Evolutionary conservation across 2,329 filamentous ascomycete species (phyloP).

Genomic region (Colletotrichum plurivorum): DNA sequence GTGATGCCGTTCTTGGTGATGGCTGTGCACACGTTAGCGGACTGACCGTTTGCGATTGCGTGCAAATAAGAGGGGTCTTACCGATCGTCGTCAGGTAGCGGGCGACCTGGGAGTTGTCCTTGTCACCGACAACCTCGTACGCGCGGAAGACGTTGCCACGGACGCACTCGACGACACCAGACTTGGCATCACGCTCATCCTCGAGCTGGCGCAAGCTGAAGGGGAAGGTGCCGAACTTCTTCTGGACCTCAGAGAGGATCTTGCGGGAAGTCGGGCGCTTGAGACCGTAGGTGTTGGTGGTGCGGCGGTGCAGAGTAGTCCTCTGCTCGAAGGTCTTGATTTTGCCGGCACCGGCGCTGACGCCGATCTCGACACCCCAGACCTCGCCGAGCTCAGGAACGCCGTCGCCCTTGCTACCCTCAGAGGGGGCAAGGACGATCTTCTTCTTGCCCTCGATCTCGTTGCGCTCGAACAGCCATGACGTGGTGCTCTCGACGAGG

Average conservation of each 20-base stretch:
- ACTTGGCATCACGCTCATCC: slow-evolving; percentile 97
- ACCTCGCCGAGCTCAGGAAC: slow-evolving; percentile 90
- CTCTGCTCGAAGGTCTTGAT: slow-evolving; percentile 92
- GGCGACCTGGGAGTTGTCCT: slow-evolving; percentile 87
- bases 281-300: slow-evolving; percentile 89
- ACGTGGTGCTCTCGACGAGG: slow-evolving; percentile 97
- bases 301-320: slow-evolving; percentile 93
- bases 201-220: slow-evolving; percentile 98
- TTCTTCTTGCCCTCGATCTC: slow-evolving; percentile 99
- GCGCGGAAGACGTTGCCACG: slow-evolving; percentile 92
- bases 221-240: slow-evolving; percentile 97
- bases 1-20: slow-evolving; percentile 98
- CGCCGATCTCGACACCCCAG: slow-evolving; percentile 97
- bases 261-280: slow-evolving; percentile 96
- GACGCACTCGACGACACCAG: slow-evolving; percentile 94
- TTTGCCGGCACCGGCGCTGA: slow-evolving; percentile 93
- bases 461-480: slow-evolving; percentile 95
- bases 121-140: slow-evolving; percentile 96
- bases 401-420: slow-evolving; percentile 93
- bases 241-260: slow-evolving; percentile 92
- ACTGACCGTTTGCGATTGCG: neutral
- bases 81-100: slow-evolving; percentile 92
- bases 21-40: slow-evolving; percentile 65
- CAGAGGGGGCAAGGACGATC: slow-evolving; percentile 90
- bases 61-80: slow-evolving; percentile 65